Conservation (phyloP, 352 stramenopile genomes). For the Phytophthora nicotianae region DNA sequence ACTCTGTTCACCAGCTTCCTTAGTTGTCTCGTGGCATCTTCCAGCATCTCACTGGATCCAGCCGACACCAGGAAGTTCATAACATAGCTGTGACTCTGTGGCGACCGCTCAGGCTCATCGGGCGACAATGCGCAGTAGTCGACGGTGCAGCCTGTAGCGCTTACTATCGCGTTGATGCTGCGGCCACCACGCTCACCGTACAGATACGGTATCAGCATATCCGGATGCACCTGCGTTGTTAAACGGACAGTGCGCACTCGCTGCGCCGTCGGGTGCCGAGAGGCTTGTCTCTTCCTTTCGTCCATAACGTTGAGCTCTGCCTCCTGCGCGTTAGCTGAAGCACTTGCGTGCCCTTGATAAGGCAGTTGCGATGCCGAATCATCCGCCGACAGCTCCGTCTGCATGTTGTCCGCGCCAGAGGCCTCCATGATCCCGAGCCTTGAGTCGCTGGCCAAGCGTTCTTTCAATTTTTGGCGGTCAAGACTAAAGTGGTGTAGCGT, state of each 20-base stretch:
- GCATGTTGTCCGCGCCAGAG: constrained; percentile 13
- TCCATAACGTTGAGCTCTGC: background rate
- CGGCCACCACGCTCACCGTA: constrained; percentile 58
- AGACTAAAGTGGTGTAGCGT: constrained; percentile 6
- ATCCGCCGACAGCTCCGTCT: constrained; percentile 11
- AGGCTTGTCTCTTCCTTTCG: background rate
- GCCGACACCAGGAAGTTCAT: constrained; percentile 71
- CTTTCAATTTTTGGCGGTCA: constrained; percentile 1
- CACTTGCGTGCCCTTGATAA: constrained; percentile 1
- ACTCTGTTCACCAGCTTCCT: constrained; percentile 51
- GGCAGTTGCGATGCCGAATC: constrained; percentile 6
- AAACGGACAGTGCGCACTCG: constrained; percentile 67
- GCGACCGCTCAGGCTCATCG: constrained; percentile 41
- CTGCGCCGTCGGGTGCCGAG: constrained; percentile 16
- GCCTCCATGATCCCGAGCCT: constrained; percentile 24
- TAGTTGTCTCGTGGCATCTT: constrained; percentile 50
- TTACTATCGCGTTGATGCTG: constrained; percentile 57
- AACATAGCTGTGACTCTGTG: constrained; percentile 34
- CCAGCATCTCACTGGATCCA: constrained; percentile 46
- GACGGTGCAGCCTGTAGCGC: constrained; percentile 53
- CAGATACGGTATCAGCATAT: constrained; percentile 62
- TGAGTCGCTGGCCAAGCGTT: constrained; percentile 21
- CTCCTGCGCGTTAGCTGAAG: background rate
- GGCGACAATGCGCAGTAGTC: constrained; percentile 72
- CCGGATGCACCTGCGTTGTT: constrained; percentile 53